phyloP scores from a whole-genome alignment of 164 flowering plant genomes.

The Cinnamomum micranthum region DNA sequence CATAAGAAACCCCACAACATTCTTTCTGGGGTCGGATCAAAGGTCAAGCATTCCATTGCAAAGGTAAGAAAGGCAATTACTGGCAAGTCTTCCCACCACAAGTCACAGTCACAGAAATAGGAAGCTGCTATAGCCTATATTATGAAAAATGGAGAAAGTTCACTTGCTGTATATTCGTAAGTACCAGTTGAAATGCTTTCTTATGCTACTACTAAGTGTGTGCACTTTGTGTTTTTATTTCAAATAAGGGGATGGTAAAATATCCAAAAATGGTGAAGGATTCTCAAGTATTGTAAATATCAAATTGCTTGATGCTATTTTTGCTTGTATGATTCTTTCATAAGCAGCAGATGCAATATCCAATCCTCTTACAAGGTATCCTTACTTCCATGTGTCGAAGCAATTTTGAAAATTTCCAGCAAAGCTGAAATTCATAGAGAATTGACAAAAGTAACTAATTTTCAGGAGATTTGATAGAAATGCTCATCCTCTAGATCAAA shows the following conservation, averaged over 20 bases:
- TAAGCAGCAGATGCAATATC: background rate
- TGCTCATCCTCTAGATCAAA: too few species aligned
- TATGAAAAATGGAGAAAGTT: background rate
- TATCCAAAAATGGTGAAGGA: background rate
- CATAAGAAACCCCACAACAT: constrained; percentile 70
- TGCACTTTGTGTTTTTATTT: background rate
- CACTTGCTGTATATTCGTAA: too few species aligned
- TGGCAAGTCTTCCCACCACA: constrained; percentile 62
- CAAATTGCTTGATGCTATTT: background rate
- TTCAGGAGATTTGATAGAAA: too few species aligned
- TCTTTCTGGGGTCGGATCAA: constrained; percentile 81
- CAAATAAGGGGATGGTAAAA: constrained; percentile 5
- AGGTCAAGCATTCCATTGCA: constrained; percentile 82
- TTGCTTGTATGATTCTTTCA: background rate
- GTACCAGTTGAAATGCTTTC: background rate
- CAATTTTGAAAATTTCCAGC: background rate
- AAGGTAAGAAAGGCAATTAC: constrained; percentile 87
- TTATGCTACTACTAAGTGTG: background rate
- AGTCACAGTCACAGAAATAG: constrained; percentile 41
- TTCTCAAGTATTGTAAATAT: background rate
- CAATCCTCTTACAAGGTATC: background rate
- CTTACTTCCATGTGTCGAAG: background rate
- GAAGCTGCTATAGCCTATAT: background rate
- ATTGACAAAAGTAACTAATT: too few species aligned
- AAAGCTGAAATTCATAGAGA: too few species aligned